Conservation (phyloP, 352 stramenopile species). For the Phytopythium chamaehyphon region DNA sequence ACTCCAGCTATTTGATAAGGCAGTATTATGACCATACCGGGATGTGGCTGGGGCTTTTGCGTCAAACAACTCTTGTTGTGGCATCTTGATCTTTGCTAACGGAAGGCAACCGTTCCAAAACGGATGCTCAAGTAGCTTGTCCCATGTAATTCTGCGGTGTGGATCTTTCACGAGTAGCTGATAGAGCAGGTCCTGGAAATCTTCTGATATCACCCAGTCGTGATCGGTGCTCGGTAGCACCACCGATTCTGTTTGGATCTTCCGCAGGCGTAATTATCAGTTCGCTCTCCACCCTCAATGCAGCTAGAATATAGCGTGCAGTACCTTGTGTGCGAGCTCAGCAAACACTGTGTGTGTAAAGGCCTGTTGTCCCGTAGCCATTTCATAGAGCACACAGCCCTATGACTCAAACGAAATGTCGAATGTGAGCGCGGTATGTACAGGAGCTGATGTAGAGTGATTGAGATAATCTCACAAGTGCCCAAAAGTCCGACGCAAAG, state of each 20-base stretch:
- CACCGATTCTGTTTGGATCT: constrained; percentile 71
- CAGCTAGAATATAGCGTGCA: no score
- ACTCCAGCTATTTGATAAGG: neutral
- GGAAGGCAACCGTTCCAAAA: constrained; percentile 47
- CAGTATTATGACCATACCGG: neutral
- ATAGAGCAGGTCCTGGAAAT: constrained; percentile 55
- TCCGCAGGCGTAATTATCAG: neutral
- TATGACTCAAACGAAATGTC: constrained; percentile 9
- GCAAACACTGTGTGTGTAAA: constrained; percentile 76
- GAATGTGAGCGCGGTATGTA: neutral
- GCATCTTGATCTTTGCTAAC: constrained; percentile 36
- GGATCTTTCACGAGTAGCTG: constrained; percentile 69
- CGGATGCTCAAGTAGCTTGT: constrained; percentile 59
- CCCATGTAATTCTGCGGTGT: constrained; percentile 68
- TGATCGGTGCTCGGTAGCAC: constrained; percentile 32
- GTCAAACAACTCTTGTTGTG: constrained; percentile 61
- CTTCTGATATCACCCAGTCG: constrained; percentile 45
- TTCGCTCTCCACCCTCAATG: neutral
- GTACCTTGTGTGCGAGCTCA: constrained; percentile 63
- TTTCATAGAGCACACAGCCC: constrained; percentile 79
- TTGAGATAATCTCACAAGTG: constrained; percentile 34
- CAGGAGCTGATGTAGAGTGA: neutral
- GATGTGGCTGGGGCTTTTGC: neutral
- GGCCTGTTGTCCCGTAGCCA: constrained; percentile 56
- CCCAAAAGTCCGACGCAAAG: constrained; percentile 89